These are phyloP conservation scores for Roridomyces roridus DNA, from an alignment of 768 basidiomycete genomes.

Conservation along the genomic window DNA sequence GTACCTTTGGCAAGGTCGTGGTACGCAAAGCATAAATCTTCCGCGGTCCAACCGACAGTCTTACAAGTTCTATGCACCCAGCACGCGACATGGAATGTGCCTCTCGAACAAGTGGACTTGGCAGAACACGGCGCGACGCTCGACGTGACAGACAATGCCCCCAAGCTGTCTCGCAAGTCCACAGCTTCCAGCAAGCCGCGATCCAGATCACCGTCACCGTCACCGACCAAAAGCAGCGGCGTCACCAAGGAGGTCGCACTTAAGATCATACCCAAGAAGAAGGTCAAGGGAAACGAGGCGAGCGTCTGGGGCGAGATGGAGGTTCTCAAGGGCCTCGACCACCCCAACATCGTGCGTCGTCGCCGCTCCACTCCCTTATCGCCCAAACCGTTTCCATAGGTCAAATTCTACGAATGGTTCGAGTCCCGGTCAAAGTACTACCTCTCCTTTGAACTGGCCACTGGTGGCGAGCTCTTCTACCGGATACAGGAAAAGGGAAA, in stretches of 20 bases:
- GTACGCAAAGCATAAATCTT: conserved; percentile 42
- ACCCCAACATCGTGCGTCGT: conserved; percentile 83
- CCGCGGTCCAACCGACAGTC: neutral
- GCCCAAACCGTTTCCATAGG: conserved; percentile 49
- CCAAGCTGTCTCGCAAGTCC: conserved; percentile 26
- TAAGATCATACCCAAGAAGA: conserved; percentile 95
- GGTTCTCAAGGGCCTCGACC: conserved; percentile 86
- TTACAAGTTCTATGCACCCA: conserved; percentile 30
- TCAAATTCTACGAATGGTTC: conserved; percentile 97
- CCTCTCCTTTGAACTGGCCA: conserved; percentile 92
- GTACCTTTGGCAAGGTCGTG: conserved; percentile 92
- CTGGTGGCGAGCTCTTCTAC: conserved; percentile 94
- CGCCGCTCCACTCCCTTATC: neutral
- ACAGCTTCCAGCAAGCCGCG: conserved; percentile 17
- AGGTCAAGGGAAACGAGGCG: conserved; percentile 89
- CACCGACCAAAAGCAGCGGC: conserved; percentile 31
- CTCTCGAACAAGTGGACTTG: conserved; percentile 59
- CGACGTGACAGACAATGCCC: conserved; percentile 23
- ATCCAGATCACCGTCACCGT: conserved; percentile 27
- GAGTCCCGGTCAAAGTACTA: conserved; percentile 95
- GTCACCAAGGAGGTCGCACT: conserved; percentile 78
- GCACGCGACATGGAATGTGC: conserved; percentile 82
- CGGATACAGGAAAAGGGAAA: conserved; percentile 85
- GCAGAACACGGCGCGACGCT: conserved; percentile 66
- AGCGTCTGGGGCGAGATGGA: conserved; percentile 95